A percentile compares a stretch with the other conserved stretches of the same genome.
Conservation (phyloP, 2,329 filamentous ascomycete genomes). For the Keithomyces neogunnii region DNA sequence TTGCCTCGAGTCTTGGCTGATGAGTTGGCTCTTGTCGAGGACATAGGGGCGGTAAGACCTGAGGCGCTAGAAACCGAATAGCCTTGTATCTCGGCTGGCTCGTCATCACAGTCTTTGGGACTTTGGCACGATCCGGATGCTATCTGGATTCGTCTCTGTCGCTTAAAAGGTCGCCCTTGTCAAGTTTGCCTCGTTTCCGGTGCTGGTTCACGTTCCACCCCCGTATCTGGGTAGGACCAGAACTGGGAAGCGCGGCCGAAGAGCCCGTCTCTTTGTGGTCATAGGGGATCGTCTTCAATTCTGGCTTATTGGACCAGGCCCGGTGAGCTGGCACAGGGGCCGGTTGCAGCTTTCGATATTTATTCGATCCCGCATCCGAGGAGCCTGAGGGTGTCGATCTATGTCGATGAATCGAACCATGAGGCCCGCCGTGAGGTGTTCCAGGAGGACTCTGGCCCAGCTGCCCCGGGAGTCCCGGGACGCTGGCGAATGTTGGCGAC, state of each 20-base stretch:
- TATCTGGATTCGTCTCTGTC: conserved; percentile 31
- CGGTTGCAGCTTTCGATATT: conserved; percentile 51
- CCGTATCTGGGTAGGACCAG: conserved; percentile 46
- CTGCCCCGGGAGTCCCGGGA: conserved; percentile 18
- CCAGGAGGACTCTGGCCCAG: conserved; percentile 28
- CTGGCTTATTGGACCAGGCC: conserved; percentile 36
- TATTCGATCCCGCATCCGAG: conserved; percentile 28
- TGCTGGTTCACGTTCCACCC: conserved; percentile 45
- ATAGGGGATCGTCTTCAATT: conserved; percentile 52
- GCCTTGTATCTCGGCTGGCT: not conserved
- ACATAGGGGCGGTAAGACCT: conserved; percentile 5
- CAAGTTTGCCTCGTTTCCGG: conserved; percentile 27
- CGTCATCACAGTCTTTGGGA: conserved; percentile 10
- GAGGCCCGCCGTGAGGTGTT: conserved; percentile 19
- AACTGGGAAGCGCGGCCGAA: conserved; percentile 45
- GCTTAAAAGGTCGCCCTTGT: conserved; percentile 21
- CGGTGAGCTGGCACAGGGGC: conserved; percentile 46
- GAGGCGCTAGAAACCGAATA: conserved; percentile 4
- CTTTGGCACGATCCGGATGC: conserved; percentile 20
- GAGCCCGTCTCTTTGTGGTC: conserved; percentile 51
- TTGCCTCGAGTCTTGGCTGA: conserved; percentile 5
- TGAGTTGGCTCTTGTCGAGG: conserved; percentile 1
- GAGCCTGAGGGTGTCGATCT: conserved; percentile 29
- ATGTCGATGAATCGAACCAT: conserved; percentile 24
- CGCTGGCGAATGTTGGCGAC: conserved; percentile 29